phyloP scores from a whole-genome alignment of 306 rosid species.

The Prosopis cineraria region DNA sequence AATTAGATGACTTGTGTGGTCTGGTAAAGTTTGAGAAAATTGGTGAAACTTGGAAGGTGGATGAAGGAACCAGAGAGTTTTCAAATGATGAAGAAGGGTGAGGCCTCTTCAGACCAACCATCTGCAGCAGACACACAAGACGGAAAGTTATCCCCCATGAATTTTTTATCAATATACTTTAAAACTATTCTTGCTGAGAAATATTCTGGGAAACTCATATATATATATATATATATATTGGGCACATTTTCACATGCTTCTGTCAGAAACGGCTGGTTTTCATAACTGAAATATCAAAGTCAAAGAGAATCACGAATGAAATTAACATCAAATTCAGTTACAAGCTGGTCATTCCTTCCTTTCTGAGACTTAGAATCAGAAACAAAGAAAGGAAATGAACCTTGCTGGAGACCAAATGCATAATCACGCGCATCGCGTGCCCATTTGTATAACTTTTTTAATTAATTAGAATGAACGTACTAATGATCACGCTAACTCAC shows the following conservation, averaged over 20 bases:
- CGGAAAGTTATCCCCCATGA: not conserved
- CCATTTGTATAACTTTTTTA: no score
- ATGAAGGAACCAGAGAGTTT: constrained; percentile 37
- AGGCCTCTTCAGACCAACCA: constrained; percentile 41
- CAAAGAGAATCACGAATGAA: not conserved
- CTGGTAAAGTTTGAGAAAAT: constrained; percentile 30
- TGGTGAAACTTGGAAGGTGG: constrained; percentile 43
- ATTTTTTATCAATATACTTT: not conserved
- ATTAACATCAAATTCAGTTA: not conserved
- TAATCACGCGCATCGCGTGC: no score
- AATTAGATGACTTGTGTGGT: constrained; percentile 32
- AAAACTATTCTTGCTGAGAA: no score
- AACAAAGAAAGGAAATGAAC: not conserved
- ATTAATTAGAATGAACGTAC: no score
- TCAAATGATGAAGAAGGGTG: constrained; percentile 39
- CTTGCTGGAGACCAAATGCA: no score
- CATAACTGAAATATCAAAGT: not conserved
- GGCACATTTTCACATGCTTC: not conserved
- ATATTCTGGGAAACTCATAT: no score
- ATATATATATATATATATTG: no score
- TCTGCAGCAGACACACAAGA: constrained; percentile 38
- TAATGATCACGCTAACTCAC: no score
- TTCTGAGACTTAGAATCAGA: not conserved
- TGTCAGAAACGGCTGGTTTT: not conserved
- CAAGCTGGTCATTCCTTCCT: not conserved